Conservation (phyloP, 2,329 filamentous ascomycete genomes). For the Colletotrichum sp. region DNA sequence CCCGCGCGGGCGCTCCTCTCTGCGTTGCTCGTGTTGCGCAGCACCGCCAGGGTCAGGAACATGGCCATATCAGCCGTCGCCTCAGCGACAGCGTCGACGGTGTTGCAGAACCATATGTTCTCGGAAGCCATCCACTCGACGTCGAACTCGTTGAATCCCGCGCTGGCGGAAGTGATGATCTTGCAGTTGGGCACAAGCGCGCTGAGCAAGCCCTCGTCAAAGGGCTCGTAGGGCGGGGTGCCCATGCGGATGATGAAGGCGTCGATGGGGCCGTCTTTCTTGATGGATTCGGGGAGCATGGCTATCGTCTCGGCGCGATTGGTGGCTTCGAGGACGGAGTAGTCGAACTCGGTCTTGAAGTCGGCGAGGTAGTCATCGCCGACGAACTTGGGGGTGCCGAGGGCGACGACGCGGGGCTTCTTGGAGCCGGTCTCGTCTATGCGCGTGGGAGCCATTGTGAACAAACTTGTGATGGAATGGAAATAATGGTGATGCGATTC, state of each 20-base stretch:
- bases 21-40: constrained; percentile 48
- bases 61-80: constrained; percentile 55
- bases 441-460: neutral
- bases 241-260: constrained; percentile 56
- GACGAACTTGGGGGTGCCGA: constrained; percentile 43
- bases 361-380: constrained; percentile 42
- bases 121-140: constrained; percentile 44
- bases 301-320: constrained; percentile 39
- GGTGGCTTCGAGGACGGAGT: constrained; percentile 39
- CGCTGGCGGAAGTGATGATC: constrained; percentile 51
- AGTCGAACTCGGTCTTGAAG: constrained; percentile 42
- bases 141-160: constrained; percentile 53
- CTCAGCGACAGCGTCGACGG: constrained; percentile 56
- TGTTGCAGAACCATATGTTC: constrained; percentile 59
- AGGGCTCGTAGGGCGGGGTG: constrained; percentile 52
- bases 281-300: constrained; percentile 39
- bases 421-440: neutral
- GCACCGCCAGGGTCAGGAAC: constrained; percentile 34
- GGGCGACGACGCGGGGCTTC: constrained; percentile 45
- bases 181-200: constrained; percentile 44
- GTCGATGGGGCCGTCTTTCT: constrained; percentile 44
- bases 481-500: neutral
- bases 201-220: constrained; percentile 47
- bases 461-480: neutral
- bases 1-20: constrained; percentile 41